phyloP scores from a whole-genome alignment of 2,329 filamentous ascomycete genomes.

The Verticillium albo-atrum region DNA sequence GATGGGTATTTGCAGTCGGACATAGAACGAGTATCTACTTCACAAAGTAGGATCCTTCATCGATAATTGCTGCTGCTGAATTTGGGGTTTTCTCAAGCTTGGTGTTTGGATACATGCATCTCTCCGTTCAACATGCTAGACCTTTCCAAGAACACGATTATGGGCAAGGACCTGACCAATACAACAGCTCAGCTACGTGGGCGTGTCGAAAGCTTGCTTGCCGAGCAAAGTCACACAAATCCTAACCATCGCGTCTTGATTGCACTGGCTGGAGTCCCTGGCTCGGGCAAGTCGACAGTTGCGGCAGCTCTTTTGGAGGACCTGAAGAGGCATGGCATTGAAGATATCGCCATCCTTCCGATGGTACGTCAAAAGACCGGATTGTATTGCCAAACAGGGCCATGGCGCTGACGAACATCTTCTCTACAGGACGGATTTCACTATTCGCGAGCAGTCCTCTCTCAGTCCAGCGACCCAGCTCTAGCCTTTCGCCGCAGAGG shows the following conservation, averaged over 20 bases:
- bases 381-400: too few relatives aligned
- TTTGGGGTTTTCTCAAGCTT: too few relatives aligned
- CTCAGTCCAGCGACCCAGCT: constrained; percentile 14
- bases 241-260: constrained; percentile 18
- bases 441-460: constrained; percentile 16
- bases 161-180: neutral
- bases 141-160: neutral
- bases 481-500: constrained; percentile 21
- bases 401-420: neutral
- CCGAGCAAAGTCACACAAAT: neutral
- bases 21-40: too few relatives aligned
- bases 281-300: constrained; percentile 24
- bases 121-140: neutral
- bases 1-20: too few relatives aligned
- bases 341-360: constrained; percentile 16
- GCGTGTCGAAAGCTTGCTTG: constrained; percentile 6
- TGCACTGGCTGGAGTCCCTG: constrained; percentile 24
- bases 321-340: constrained; percentile 7
- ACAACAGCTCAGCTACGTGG: constrained; percentile 1
- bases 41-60: too few relatives aligned
- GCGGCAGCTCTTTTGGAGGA: constrained; percentile 14
- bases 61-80: too few relatives aligned
- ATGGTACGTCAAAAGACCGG: constrained; percentile 15
- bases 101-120: too few relatives aligned
- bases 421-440: constrained; percentile 24